phyloP scores from a whole-genome alignment of 805 yeast species.

The Nakazawaea holstii region DNA sequence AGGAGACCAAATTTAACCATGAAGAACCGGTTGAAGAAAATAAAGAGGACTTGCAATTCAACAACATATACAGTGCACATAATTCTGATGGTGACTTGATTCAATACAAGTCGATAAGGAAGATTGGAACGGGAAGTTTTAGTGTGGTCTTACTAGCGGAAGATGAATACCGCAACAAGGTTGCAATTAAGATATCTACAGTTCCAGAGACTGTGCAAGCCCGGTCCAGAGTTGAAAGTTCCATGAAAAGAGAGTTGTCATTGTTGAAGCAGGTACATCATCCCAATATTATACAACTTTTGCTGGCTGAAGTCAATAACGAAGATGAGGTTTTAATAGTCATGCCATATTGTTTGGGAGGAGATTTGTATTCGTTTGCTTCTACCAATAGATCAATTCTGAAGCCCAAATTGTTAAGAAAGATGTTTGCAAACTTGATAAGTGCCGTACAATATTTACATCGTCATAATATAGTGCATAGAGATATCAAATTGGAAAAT shows the following conservation, averaged over 20 bases:
- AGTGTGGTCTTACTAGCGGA: slow-evolving; percentile 50
- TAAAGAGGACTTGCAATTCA: background rate
- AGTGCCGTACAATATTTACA: slow-evolving; percentile 73
- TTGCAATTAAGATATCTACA: slow-evolving; percentile 67
- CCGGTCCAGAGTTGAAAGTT: slow-evolving; percentile 50
- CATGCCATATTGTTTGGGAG: slow-evolving; percentile 77
- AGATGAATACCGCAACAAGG: slow-evolving; percentile 21
- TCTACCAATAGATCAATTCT: slow-evolving; percentile 36
- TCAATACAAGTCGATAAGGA: slow-evolving; percentile 30
- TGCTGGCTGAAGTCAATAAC: slow-evolving; percentile 40
- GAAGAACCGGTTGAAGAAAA: slow-evolving; percentile 7
- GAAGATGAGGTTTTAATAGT: slow-evolving; percentile 38
- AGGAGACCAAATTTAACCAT: slow-evolving; percentile 7
- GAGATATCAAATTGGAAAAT: slow-evolving; percentile 90
- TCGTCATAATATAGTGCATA: slow-evolving; percentile 62
- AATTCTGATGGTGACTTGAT: slow-evolving; percentile 10
- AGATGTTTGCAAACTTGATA: slow-evolving; percentile 67
- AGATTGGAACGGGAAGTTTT: slow-evolving; percentile 65
- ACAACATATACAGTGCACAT: slow-evolving; percentile 2
- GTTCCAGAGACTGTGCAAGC: slow-evolving; percentile 32
- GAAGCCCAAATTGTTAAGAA: slow-evolving; percentile 43
- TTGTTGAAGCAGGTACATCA: slow-evolving; percentile 54
- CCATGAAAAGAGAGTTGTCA: slow-evolving; percentile 68
- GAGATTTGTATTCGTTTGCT: slow-evolving; percentile 72
- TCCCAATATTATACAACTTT: slow-evolving; percentile 62